A percentile compares a stretch with the other conserved stretches of the same genome.
These are phyloP conservation scores for Syzygium jambos DNA, from an alignment of 345 rosid species.

Conservation along the genomic window DNA sequence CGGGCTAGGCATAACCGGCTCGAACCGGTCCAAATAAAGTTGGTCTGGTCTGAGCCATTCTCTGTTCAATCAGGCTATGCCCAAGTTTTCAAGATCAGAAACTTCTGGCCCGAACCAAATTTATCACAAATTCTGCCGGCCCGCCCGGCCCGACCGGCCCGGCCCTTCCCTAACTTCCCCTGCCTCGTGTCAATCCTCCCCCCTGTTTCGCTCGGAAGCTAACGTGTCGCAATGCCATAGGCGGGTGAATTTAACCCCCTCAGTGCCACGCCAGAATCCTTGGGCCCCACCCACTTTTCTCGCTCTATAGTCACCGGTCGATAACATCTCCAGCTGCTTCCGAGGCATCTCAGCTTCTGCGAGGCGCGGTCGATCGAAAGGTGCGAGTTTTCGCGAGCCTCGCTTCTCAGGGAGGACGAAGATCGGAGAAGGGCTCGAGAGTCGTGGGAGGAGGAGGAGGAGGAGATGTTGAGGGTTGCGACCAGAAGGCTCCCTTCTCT, in stretches of 20 bases:
- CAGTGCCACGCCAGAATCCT: not conserved
- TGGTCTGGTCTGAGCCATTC: not conserved
- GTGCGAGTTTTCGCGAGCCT: not conserved
- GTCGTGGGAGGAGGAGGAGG: not conserved
- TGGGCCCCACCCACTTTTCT: not conserved
- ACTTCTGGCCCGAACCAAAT: not conserved
- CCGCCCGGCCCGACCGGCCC: not conserved
- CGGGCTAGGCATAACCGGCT: not conserved
- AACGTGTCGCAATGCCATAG: not conserved
- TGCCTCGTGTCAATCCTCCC: not conserved
- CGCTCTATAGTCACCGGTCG: not conserved
- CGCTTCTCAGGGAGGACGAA: not conserved
- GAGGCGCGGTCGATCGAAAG: not conserved
- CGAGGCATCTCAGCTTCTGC: not conserved
- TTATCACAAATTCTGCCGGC: not conserved
- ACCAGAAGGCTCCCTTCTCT: slow-evolving; percentile 33
- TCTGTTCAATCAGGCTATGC: not conserved
- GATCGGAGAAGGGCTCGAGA: not conserved
- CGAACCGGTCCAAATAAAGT: not conserved
- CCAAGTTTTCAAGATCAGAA: not conserved
- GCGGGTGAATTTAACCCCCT: not conserved
- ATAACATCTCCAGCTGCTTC: not conserved
- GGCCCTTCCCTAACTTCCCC: not conserved
- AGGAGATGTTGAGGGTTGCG: slow-evolving; percentile 36
- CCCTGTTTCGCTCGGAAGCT: not conserved